phyloP scores from a whole-genome alignment of 176 grass and related monocot species.

The Hordeum marinum region DNA sequence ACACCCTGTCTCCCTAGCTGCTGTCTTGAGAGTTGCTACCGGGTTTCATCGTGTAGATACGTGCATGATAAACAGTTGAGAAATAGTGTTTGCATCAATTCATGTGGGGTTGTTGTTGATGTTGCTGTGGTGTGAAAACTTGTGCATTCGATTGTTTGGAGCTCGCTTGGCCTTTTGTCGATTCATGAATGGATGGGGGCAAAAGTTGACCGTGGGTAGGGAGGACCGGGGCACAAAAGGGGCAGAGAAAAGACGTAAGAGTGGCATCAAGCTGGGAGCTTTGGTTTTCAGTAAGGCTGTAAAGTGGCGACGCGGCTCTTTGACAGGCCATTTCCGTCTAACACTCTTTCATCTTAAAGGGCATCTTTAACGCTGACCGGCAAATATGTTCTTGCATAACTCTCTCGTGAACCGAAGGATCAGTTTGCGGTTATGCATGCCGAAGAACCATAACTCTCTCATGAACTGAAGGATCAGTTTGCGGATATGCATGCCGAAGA shows the following conservation, averaged over 20 bases:
- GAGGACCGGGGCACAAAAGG: not conserved
- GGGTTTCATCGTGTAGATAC: not conserved
- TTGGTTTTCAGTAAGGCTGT: slow-evolving; percentile 39
- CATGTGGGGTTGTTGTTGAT: not conserved
- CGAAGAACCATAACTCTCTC: too few species aligned
- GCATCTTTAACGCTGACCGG: too few species aligned
- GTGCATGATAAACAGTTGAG: not conserved
- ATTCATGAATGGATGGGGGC: not conserved
- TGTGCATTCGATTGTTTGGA: not conserved
- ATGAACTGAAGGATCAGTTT: too few species aligned
- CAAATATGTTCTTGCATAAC: too few species aligned
- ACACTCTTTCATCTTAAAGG: not conserved
- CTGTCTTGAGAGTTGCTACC: too few species aligned
- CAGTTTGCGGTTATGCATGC: too few species aligned
- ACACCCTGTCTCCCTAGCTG: not conserved
- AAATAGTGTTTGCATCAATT: not conserved
- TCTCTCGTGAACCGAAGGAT: too few species aligned
- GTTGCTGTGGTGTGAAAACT: not conserved
- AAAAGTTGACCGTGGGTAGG: slow-evolving; percentile 20
- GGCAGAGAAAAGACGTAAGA: slow-evolving; percentile 30
- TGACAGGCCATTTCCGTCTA: not conserved
- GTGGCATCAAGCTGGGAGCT: slow-evolving; percentile 34
- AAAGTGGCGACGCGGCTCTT: slow-evolving; percentile 3
- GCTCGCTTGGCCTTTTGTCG: not conserved
- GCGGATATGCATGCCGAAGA: too few species aligned